phyloP scores from a whole-genome alignment of 208 protist species.

The Trypanosoma cruzi region DNA sequence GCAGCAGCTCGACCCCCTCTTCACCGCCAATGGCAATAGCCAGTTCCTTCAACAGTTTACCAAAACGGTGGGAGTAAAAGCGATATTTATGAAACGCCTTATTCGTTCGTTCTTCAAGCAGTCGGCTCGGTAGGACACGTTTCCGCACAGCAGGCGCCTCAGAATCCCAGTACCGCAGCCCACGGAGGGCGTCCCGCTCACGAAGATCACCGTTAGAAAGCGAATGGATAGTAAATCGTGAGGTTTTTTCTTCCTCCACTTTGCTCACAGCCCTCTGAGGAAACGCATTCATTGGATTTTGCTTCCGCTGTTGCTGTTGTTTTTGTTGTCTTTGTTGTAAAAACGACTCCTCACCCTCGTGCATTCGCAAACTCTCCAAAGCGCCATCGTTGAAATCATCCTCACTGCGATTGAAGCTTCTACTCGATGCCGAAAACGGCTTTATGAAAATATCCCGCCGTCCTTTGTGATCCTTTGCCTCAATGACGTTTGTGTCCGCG shows the following conservation, averaged over 20 bases:
- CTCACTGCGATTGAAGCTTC: neutral
- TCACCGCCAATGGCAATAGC: slow-evolving; percentile 22
- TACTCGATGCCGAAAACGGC: neutral
- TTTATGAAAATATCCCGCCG: neutral
- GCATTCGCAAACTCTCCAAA: neutral
- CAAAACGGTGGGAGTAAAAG: slow-evolving; percentile 45
- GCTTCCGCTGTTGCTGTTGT: no score
- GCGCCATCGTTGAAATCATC: neutral
- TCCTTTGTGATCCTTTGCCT: slow-evolving; percentile 14
- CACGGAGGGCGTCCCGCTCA: slow-evolving; percentile 35
- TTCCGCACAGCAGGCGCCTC: neutral
- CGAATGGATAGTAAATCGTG: slow-evolving; percentile 44
- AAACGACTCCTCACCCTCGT: neutral
- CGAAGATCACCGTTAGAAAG: slow-evolving; percentile 51
- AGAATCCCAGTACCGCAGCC: slow-evolving; percentile 34
- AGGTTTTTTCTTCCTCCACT: slow-evolving; percentile 1
- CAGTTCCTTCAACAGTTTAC: slow-evolving; percentile 29
- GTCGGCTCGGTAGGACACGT: slow-evolving; percentile 31
- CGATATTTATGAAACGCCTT: slow-evolving; percentile 39
- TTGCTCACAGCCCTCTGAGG: no score
- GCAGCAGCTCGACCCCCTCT: slow-evolving; percentile 25
- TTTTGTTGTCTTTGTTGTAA: no score
- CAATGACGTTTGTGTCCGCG: slow-evolving; percentile 14
- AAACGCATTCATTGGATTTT: no score
- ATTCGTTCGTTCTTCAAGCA: slow-evolving; percentile 44